Evolutionary conservation across 1,139 yeast species (phyloP), one percentile per base, ranked within the genome.

Genomic region (Scheffersomyces quercinus): DNA sequence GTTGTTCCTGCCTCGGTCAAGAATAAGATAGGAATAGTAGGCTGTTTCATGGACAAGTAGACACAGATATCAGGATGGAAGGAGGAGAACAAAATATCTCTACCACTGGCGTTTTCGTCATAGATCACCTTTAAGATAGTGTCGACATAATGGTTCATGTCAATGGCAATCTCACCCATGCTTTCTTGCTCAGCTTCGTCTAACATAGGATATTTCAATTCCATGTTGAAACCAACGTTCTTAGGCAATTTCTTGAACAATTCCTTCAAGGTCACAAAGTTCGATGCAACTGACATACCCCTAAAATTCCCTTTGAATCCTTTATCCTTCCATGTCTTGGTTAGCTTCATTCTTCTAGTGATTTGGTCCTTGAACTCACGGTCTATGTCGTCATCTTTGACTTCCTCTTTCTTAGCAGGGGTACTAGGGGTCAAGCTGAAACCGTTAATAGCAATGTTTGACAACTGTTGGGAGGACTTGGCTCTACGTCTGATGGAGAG

Each of bases 21-120:
- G 59, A 85, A 93, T 57, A 93, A 75, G 49, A 90, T 87, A 0
- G 97, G 97, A 54, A 91, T 86, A 0, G 95, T 82, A 28, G 98
- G 98, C 64, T 93, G 98, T 64, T 93, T 93, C 64, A 91, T 69
- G 1, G 97, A 87, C 40, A 93, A 72, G 72, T 90, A 72, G 45
- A 88, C 68, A 65, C 98, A 93, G 30, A 90, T 78, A 61, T 93
- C 98, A 0, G 99, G 99, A 59, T 93, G 96, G 75, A 93, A 93
- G 3, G 96, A 87, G 3, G 97, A 88, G 58, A 93, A 88, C 15
- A 93, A 85, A 40, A 93, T 81, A 62, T 93, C 97, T 53, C 98
- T 77, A 9, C 90, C 95, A 30, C 80, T 73, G 8, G 82, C 81
- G 61, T 88, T 77, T 47, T 71, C 77, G 50, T 89, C 96, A 60